Evolutionary conservation across 1,284 basidiomycete species (phyloP).

Genomic region (Cystobasidium pallidum): DNA sequence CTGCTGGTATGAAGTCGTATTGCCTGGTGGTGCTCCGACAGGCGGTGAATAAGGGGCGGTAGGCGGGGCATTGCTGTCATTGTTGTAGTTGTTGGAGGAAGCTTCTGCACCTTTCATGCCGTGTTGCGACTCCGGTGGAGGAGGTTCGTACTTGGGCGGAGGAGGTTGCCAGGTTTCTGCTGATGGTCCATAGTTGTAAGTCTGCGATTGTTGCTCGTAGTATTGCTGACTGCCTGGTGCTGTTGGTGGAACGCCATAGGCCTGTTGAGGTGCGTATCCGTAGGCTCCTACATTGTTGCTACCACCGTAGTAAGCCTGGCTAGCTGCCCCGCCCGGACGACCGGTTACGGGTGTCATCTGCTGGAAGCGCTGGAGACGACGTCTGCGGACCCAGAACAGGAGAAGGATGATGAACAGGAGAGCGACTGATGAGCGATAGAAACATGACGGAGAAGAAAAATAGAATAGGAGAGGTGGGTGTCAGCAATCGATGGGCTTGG

Average conservation of each 20-base stretch:
- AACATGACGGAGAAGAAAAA: neutral
- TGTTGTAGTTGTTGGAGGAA: neutral
- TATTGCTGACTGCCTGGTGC: slow-evolving; percentile 3
- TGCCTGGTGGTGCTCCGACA: slow-evolving; percentile 14
- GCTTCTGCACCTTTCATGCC: slow-evolving; percentile 11
- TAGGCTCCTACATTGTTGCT: neutral
- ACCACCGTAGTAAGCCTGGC: neutral
- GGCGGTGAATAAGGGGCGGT: slow-evolving; percentile 2
- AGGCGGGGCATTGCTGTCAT: neutral
- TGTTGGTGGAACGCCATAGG: slow-evolving; percentile 2
- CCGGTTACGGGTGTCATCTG: neutral
- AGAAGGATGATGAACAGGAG: slow-evolving; percentile 3
- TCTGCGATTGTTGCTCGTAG: slow-evolving; percentile 23
- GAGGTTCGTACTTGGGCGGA: slow-evolving; percentile 22
- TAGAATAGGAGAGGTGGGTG: too few relatives aligned
- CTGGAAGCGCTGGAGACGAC: slow-evolving; percentile 7
- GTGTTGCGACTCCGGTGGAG: slow-evolving; percentile 13
- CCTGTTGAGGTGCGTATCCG: slow-evolving; percentile 21
- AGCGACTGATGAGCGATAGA: neutral
- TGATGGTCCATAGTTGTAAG: slow-evolving; percentile 23
- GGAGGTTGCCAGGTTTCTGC: slow-evolving; percentile 15
- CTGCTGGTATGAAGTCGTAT: neutral
- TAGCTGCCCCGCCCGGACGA: neutral
- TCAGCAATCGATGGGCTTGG: too few relatives aligned
- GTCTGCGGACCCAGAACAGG: slow-evolving; percentile 1